These are phyloP conservation scores for Euphorbia peplus DNA, from an alignment of 345 rosid species.

Conservation along the genomic window DNA sequence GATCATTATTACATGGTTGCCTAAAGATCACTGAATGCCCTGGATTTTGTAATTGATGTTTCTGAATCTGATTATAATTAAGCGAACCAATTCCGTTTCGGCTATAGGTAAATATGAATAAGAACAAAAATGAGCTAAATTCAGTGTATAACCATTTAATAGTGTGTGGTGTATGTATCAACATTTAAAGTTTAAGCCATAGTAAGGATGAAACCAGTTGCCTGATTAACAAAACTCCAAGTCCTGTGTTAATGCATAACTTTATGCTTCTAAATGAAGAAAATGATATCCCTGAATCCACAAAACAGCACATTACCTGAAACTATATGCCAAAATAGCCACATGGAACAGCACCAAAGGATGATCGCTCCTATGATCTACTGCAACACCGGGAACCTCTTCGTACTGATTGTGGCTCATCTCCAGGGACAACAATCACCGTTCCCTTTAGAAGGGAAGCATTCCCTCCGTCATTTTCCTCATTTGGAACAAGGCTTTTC, in stretches of 20 bases:
- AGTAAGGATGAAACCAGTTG: background rate
- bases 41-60: background rate
- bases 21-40: background rate
- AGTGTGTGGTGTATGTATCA: background rate
- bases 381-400: conserved; percentile 35
- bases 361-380: conserved; percentile 24
- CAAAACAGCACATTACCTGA: conserved; percentile 10
- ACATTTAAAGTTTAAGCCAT: conserved; percentile 8
- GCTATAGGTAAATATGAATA: background rate
- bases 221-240: conserved; percentile 12
- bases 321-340: conserved; percentile 5
- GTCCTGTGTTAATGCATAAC: conserved; percentile 5
- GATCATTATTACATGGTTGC: background rate
- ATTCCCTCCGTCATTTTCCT: conserved; percentile 46
- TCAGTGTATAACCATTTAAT: conserved; percentile 8
- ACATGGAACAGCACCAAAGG: background rate
- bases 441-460: conserved; percentile 51
- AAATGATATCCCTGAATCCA: background rate
- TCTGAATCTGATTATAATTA: background rate
- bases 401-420: conserved; percentile 29
- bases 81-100: background rate
- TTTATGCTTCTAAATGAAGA: background rate
- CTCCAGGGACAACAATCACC: conserved; percentile 36
- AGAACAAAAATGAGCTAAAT: background rate
- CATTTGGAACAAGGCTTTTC: conserved; percentile 49